Evolutionary conservation across 23 red algal genomes (phyloP), one percentile per base, ranked within the genome.

Genomic region (Gracilariopsis chorda): DNA sequence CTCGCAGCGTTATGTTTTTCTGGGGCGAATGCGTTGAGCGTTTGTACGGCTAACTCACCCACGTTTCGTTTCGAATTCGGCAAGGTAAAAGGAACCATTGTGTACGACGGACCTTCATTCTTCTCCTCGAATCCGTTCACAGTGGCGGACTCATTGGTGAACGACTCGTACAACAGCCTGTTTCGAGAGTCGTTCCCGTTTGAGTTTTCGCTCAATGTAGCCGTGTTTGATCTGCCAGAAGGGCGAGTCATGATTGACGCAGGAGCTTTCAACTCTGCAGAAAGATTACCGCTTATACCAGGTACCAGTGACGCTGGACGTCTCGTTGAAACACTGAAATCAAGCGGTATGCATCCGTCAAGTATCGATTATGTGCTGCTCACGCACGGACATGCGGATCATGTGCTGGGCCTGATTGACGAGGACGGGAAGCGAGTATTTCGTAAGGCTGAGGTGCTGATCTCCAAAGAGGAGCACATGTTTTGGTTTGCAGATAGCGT

Each of bases 311-410:
- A 86, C 21, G 62, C 30, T 2, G 82, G 82, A 25, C 20, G 24
- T 4, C 82, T 86, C 28, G 30, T 86, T 39, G 42, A 10, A 28
- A 86, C 68, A 37, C 59, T 86, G 58, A 60, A 42, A 48, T 58
- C 82, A 6, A 62, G 60, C 29, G 36, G 62, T 12, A 72, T 86
- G 19, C 20, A 3, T 7, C 82, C 82, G 0, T 61, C 59, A 4
- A 68, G 30, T 20, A 86, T 86, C 55, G 60, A 86, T 55, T 61
- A 48, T 17, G 62, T 86, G 13, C 48, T 86, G n/a, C 5, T 86
- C 0, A 86, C 82, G 25, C 82, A 86, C 44, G 82, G 43, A 35
- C 82, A 86, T 27, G 62, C 41, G 7, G 82, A 86, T 39, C 82
- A 86, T 72, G 62, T 73, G n/a, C 21, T 62, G 5, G 82, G 82